A percentile compares a stretch with the other conserved stretches of the same genome.
phyloP scores from a whole-genome alignment of 306 rosid species.

The Canavalia ensiformis region DNA sequence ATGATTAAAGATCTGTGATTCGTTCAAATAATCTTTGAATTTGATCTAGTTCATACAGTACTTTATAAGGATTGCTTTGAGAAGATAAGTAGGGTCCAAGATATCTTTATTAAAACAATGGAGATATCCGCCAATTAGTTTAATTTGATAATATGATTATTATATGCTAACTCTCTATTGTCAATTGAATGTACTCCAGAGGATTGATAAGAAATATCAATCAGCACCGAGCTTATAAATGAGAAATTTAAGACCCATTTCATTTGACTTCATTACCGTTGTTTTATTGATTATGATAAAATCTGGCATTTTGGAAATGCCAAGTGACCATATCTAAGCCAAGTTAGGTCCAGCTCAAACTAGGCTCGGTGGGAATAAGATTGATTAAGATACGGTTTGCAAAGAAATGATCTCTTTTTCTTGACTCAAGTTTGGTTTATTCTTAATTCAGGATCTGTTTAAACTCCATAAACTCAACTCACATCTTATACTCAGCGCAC shows the following conservation, averaged over 20 bases:
- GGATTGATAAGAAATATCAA: neutral
- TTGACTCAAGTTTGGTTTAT: no score
- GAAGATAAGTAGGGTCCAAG: neutral
- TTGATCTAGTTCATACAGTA: neutral
- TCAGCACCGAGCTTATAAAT: neutral
- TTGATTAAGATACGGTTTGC: no score
- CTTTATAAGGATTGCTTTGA: neutral
- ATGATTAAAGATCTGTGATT: neutral
- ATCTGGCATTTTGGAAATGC: neutral
- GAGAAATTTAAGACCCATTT: neutral
- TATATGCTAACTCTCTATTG: neutral
- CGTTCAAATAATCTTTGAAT: neutral
- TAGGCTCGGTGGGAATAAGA: no score
- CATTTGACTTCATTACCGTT: neutral
- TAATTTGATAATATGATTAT: neutral
- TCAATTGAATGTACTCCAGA: neutral
- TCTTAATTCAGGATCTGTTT: no score
- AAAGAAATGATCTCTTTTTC: no score
- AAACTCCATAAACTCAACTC: neutral
- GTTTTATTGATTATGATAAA: neutral
- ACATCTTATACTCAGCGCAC: no score
- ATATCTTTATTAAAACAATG: neutral
- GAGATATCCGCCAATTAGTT: neutral
- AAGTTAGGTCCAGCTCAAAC: neutral
- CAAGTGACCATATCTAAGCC: neutral